These are phyloP conservation scores for Xylaria sp. DNA, from an alignment of 2,329 filamentous ascomycete genomes.

Conservation along the genomic window DNA sequence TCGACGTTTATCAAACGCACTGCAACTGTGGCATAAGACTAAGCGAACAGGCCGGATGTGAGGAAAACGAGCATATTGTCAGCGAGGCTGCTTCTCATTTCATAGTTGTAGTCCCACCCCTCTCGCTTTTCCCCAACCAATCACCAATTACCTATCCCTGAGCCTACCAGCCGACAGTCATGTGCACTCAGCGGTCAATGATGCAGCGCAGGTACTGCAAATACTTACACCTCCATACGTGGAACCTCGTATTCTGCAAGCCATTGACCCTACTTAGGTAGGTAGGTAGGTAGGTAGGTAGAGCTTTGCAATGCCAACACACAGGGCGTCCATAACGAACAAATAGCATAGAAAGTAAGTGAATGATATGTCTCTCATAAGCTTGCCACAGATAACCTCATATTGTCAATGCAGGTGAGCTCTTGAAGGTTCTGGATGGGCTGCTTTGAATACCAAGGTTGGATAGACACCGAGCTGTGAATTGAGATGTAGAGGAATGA, in stretches of 20 bases:
- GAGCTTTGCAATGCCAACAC: too few relatives aligned
- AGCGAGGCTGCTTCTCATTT: background rate
- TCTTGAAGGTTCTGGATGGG: too few relatives aligned
- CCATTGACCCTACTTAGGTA: background rate
- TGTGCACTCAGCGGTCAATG: background rate
- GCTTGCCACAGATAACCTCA: too few relatives aligned
- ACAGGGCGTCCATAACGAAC: too few relatives aligned
- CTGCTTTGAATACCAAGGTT: too few relatives aligned
- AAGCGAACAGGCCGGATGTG: background rate
- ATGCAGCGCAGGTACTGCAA: background rate
- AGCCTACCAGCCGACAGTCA: background rate
- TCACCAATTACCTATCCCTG: background rate
- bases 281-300: too few relatives aligned
- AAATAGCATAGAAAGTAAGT: too few relatives aligned
- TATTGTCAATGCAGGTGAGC: too few relatives aligned
- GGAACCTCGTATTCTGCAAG: background rate
- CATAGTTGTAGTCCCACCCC: background rate
- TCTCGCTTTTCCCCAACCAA: background rate
- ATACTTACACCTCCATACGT: background rate
- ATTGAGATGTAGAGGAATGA: too few relatives aligned
- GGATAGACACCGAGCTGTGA: too few relatives aligned
- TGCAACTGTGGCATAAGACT: background rate
- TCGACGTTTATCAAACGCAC: constrained; percentile 18
- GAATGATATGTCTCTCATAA: too few relatives aligned
- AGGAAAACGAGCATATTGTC: background rate